phyloP scores from a whole-genome alignment of 164 flowering plant genomes.

The grape (Vitis vinifera) region DNA sequence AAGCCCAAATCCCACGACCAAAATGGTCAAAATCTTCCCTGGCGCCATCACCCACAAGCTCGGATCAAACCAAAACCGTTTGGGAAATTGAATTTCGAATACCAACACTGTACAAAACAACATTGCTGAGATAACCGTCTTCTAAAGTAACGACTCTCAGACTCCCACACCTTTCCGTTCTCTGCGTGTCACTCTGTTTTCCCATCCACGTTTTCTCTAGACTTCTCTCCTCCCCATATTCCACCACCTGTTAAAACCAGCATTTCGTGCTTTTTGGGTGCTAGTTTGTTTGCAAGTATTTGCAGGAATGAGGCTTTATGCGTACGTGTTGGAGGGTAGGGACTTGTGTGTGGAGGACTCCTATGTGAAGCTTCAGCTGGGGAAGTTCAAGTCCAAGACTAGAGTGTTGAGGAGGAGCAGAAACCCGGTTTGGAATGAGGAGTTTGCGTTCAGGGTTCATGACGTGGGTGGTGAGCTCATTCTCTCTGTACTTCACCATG shows the following conservation, averaged over 20 bases:
- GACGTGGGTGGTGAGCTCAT: constrained; percentile 54
- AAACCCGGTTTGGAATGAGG: constrained; percentile 78
- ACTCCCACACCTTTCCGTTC: not conserved
- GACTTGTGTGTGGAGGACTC: constrained; percentile 41
- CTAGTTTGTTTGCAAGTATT: not conserved
- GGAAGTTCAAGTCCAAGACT: constrained; percentile 57
- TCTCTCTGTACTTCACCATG: constrained; percentile 40
- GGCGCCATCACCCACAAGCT: too few species aligned
- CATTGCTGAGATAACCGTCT: too few species aligned
- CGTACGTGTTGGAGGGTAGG: constrained; percentile 64
- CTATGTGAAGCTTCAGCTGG: constrained; percentile 57
- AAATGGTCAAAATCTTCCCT: too few species aligned
- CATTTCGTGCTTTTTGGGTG: not conserved
- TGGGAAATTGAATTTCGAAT: too few species aligned
- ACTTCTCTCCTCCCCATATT: constrained; percentile 5
- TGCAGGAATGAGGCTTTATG: constrained; percentile 55
- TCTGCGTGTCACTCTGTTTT: constrained; percentile 29
- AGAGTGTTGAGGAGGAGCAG: constrained; percentile 33
- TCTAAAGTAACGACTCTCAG: not conserved
- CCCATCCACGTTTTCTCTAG: constrained; percentile 29
- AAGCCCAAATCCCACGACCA: too few species aligned
- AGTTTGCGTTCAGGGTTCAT: constrained; percentile 64
- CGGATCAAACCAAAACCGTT: too few species aligned
- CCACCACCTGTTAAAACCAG: not conserved
- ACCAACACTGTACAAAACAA: too few species aligned